Evolutionary conservation across 164 flowering plant genomes (phyloP), one percentile per base, ranked within the genome.

Genomic region (Warburgia ugandensis): DNA sequence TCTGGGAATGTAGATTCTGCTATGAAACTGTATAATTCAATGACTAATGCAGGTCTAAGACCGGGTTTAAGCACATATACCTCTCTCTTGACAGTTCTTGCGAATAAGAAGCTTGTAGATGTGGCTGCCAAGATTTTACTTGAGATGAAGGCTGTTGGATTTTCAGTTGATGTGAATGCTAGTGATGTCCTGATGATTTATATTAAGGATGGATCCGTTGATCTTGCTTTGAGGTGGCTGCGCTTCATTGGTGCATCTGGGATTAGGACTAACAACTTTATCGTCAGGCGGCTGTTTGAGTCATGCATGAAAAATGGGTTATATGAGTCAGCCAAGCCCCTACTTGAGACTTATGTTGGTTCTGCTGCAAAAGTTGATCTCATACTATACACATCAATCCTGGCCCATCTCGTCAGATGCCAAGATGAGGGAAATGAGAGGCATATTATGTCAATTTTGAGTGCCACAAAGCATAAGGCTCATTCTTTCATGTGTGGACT

Each of bases 241-340:
- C 78, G 81, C 11, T 92, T 92, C 72, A 88, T 92, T 94, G 91
- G 89, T 61, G 76, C 99, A 22, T 83, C 97, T 10, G 97, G 97
- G 5, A 75, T 92, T 29, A 61, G 85, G 58, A 88, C 99, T 16
- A 92, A 92, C 54, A 92, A 79, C 62, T 92, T 92, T 58, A 92
- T 88, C 17, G 74, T 92, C 29, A 67, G 97, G 56, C 97, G 86
- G 75, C 73, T 92, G 44, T 92, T 92, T 52, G 97, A 92, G 66
- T 86, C 99, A 19, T 88, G 97, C 64, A 92, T 92, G 99, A 92
- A 82, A 72, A 86, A 65, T 55, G 82, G 89, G 3, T 41, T 76
- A 56, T 92, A 72, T 54, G 95, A 92, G 50, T 79, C 95, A 19
- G 99, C 99, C 12, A 86, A 80, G 70, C 97, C 96, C 62, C 85